These are phyloP conservation scores for Plectosphaerella plurivora DNA, from an alignment of 2,329 filamentous ascomycete species.

Conservation along the genomic window DNA sequence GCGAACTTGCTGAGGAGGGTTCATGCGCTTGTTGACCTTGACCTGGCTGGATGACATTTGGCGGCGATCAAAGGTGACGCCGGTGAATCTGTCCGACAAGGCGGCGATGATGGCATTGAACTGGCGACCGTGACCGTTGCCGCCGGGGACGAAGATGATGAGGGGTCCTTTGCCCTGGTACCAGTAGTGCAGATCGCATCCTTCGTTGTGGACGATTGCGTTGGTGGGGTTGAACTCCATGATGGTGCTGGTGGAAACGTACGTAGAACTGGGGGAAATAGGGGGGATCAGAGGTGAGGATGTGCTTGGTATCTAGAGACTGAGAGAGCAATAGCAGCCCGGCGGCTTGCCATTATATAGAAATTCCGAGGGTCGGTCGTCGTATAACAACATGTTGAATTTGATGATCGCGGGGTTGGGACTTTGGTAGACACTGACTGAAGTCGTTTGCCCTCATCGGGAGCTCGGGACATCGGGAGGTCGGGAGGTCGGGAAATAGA, in stretches of 20 bases:
- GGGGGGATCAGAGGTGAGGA: no score
- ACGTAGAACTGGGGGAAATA: no score
- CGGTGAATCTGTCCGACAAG: slow-evolving; percentile 20
- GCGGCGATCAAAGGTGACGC: slow-evolving; percentile 25
- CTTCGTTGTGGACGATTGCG: slow-evolving; percentile 20
- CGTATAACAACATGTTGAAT: no score
- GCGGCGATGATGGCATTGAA: slow-evolving; percentile 21
- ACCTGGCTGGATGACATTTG: slow-evolving; percentile 25
- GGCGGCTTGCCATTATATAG: no score
- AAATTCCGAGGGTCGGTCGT: no score
- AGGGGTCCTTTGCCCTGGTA: slow-evolving; percentile 22
- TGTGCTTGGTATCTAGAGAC: no score
- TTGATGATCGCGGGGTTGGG: no score
- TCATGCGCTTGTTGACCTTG: slow-evolving; percentile 16
- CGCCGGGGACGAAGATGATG: slow-evolving; percentile 25
- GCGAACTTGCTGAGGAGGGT: slow-evolving; percentile 22
- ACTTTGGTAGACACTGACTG: no score
- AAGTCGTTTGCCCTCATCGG: no score
- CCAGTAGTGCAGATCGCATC: slow-evolving; percentile 25
- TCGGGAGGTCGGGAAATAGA: no score
- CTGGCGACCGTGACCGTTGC: slow-evolving; percentile 26
- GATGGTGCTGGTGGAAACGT: not conserved
- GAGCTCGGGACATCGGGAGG: no score
- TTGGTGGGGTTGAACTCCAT: slow-evolving; percentile 15
- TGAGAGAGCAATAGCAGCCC: no score